Evolutionary conservation across 192 early-diverging fungal species (phyloP), one percentile per base, ranked within the genome.

Genomic region (Haplosporangium gracile): DNA sequence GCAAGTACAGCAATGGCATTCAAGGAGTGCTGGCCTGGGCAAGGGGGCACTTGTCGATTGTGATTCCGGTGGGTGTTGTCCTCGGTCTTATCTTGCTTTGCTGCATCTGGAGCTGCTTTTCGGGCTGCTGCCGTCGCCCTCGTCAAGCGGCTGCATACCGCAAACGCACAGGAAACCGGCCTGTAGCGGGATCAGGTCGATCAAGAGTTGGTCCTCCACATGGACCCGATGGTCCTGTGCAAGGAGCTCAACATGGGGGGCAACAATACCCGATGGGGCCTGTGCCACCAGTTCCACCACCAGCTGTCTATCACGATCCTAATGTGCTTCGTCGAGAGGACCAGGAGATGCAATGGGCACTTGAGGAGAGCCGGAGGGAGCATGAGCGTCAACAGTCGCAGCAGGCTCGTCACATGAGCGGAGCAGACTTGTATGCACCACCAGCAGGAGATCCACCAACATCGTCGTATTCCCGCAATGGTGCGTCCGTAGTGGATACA

Each of bases 11-110:
- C 47, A 84, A 47, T 22, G 84, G 84, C n/a, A 60, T 81, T 49
- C 47, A 81, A 34, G 88, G 85, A 40, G 84, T 86, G 2, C 68
- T 82, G 69, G 79, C 69, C 43, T 93, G 92, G 92, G 77, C 91
- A 15, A 83, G 88, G 26, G 80, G 77, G 13, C 83, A 93, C 36
- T 82, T 89, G 69, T 22, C 75, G 49, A 91, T 91, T 75, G 88
- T 88, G 43, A 93, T 93, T 74, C 92, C 92, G 3, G 81, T 91
- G 1, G 89, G 70, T 0, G 75, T 80, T 72, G 47, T 88, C 29
- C 11, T 93, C 40, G 89, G 91, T 34, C 43, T 91, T 22, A 78
- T 93, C 22, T 29, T 93, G 22, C 42, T 90, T n/a, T 89, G 83
- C 34, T 86, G 88, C 34, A 86, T 86, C 68, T 86, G 84, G 84